phyloP scores from a whole-genome alignment of 163 green algal species.

The Volvox carteri region DNA sequence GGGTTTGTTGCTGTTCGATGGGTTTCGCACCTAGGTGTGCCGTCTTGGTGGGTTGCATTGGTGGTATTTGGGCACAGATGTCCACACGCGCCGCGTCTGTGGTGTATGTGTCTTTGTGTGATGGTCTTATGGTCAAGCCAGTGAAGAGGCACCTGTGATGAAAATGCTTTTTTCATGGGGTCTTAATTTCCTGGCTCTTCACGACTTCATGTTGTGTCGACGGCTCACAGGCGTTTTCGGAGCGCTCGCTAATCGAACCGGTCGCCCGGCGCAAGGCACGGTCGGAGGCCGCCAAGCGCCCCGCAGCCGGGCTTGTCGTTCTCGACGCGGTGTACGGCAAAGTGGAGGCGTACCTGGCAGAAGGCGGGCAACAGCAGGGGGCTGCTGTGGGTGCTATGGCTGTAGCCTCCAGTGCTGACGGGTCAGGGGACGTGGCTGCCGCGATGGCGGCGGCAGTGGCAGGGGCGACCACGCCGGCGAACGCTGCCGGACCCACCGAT shows the following conservation, averaged over 20 bases:
- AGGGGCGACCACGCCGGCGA: background rate
- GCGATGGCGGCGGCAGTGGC: conserved; percentile 1
- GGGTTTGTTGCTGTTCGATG: no score
- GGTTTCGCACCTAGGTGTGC: no score
- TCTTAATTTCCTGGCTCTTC: no score
- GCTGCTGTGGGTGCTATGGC: background rate
- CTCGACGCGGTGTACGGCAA: conserved; percentile 68
- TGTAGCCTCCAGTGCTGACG: background rate
- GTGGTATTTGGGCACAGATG: no score
- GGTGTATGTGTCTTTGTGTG: no score
- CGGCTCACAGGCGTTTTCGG: conserved; percentile 49
- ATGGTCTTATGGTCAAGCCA: no score
- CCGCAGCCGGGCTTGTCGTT: conserved; percentile 70
- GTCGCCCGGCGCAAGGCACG: conserved; percentile 56
- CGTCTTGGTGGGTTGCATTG: no score
- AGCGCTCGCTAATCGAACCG: conserved; percentile 12
- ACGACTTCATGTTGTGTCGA: no score
- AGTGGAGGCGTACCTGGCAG: conserved; percentile 42
- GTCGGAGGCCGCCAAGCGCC: conserved; percentile 46
- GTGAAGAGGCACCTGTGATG: no score
- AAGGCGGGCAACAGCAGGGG: background rate
- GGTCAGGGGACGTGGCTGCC: conserved; percentile 2
- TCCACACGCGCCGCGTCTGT: no score
- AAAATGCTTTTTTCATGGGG: no score
- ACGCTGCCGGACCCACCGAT: background rate